phyloP scores from a whole-genome alignment of 2,329 filamentous ascomycete species.

The Colletotrichum sp. region DNA sequence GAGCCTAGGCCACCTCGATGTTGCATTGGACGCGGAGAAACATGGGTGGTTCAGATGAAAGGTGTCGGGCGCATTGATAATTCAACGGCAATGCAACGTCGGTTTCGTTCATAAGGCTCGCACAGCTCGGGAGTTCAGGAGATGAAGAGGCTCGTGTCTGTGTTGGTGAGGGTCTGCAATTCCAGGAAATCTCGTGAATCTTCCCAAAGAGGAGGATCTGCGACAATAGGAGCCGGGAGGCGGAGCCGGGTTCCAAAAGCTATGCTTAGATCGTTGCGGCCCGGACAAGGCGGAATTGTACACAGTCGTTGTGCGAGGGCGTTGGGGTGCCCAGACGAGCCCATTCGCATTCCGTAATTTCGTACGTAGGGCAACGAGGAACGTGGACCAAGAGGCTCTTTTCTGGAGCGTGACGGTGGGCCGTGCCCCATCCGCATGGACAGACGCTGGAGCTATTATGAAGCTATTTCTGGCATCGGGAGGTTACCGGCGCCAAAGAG shows the following conservation, averaged over 20 bases:
- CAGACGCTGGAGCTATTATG: background rate
- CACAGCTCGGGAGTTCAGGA: background rate
- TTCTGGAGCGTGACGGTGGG: background rate
- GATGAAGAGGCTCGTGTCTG: slow-evolving; percentile 6
- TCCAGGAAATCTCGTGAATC: background rate
- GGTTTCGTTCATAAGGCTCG: background rate
- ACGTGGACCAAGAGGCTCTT: slow-evolving; percentile 7
- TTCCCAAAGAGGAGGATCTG: slow-evolving; percentile 16
- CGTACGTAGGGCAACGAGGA: slow-evolving; percentile 5
- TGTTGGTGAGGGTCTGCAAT: background rate
- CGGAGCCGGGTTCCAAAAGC: slow-evolving; percentile 8
- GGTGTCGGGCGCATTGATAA: background rate
- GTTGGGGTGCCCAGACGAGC: background rate
- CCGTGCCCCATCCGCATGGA: background rate
- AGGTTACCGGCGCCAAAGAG: slow-evolving; percentile 1
- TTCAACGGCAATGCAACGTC: slow-evolving; percentile 5
- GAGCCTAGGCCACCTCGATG: background rate
- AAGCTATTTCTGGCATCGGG: slow-evolving; percentile 18
- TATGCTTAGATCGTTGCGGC: background rate
- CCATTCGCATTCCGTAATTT: slow-evolving; percentile 4
- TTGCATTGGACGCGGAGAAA: background rate
- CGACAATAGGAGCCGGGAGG: slow-evolving; percentile 6
- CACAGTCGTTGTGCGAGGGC: background rate
- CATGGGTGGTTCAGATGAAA: background rate
- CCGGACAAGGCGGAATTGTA: background rate